Conservation (phyloP, 2,329 filamentous ascomycete species). For the Fusarium dlaminii region DNA sequence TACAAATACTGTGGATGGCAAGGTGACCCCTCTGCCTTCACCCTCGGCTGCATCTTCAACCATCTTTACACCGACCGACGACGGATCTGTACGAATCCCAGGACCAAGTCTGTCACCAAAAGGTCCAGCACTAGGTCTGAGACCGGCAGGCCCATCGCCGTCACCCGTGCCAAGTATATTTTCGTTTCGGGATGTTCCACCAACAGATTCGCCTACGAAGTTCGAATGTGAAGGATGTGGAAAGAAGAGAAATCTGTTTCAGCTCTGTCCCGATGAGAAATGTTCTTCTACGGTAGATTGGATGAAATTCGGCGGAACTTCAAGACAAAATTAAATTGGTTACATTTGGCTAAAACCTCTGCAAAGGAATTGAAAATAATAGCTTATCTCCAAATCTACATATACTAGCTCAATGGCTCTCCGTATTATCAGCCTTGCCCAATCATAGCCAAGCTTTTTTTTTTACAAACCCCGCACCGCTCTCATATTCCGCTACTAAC, state of each 20-base stretch:
- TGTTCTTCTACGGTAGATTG: background rate
- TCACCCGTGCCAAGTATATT: background rate
- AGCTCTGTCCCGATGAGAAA: background rate
- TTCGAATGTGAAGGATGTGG: fast-evolving
- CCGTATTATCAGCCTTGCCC: background rate
- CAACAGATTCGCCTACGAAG: fast-evolving
- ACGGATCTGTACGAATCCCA: fast-evolving
- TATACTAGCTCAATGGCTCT: background rate
- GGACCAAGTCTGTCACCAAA: fast-evolving
- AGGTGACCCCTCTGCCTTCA: fast-evolving
- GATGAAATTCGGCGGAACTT: background rate
- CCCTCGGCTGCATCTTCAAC: background rate
- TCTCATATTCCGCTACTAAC: background rate
- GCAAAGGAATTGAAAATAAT: background rate
- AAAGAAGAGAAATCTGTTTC: background rate
- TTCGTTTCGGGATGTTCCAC: background rate
- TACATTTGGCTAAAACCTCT: background rate
- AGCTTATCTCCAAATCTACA: background rate
- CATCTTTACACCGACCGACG: background rate
- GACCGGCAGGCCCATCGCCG: background rate
- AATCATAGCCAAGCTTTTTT: no score
- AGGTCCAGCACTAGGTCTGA: background rate
- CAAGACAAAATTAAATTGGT: background rate
- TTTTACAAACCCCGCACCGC: background rate
- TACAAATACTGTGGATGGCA: fast-evolving